phyloP scores from a whole-genome alignment of 495 filamentous ascomycete genomes.

The Saxophila tyrrhenica region DNA sequence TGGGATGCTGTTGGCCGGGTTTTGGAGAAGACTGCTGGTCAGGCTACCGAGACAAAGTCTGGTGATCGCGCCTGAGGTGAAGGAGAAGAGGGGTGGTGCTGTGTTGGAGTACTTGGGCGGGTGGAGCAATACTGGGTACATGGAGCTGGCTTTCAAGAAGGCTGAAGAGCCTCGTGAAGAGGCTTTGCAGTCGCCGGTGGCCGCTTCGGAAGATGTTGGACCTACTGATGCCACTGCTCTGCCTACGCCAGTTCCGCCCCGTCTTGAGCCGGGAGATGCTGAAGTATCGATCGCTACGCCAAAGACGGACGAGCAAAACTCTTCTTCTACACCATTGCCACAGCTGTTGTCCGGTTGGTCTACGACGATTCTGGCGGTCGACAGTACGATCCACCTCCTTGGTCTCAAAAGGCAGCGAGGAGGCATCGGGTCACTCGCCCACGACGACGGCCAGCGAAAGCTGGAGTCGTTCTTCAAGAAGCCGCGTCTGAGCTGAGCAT shows the following conservation, averaged over 20 bases:
- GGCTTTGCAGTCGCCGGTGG: not conserved
- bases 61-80: conserved; percentile 22
- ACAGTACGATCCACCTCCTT: conserved; percentile 55
- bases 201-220: not conserved
- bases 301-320: not conserved
- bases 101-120: conserved; percentile 36
- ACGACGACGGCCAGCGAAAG: conserved; percentile 60
- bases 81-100: conserved; percentile 13
- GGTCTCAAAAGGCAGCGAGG: conserved; percentile 64
- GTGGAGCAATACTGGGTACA: conserved; percentile 59
- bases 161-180: not conserved
- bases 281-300: conserved; percentile 1
- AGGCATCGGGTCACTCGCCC: conserved; percentile 62
- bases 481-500: conserved; percentile 23
- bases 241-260: not conserved
- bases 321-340: not conserved
- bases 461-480: conserved; percentile 71
- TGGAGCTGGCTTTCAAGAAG: conserved; percentile 38
- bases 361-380: conserved; percentile 41
- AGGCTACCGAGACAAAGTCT: conserved; percentile 38
- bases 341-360: conserved; percentile 19
- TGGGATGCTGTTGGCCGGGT: conserved; percentile 59
- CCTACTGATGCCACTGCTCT: not conserved
- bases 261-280: not conserved
- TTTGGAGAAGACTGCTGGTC: conserved; percentile 52